Percentiles rank a stretch among this genome's conserved stretches.
phyloP scores from a whole-genome alignment of 164 flowering plant species.

The Annona squamosa region DNA sequence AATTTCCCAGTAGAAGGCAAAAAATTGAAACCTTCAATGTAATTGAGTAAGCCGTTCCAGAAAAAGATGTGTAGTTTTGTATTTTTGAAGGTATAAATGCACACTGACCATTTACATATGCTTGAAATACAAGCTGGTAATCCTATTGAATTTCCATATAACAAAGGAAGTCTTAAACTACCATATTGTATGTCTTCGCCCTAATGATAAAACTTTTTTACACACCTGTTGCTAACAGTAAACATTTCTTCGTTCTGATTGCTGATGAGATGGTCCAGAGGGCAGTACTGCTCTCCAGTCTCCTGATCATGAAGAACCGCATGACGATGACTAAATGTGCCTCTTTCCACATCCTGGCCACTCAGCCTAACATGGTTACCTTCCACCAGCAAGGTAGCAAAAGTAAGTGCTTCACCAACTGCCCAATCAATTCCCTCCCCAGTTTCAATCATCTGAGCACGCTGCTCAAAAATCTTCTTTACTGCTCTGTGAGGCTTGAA shows the following conservation, averaged over 20 bases:
- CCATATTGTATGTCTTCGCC: neutral
- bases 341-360: slow-evolving; percentile 99
- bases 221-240: slow-evolving; percentile 96
- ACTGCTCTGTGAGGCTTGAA: slow-evolving; percentile 95
- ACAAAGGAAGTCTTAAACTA: neutral
- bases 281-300: slow-evolving; percentile 86
- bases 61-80: too few species aligned
- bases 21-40: too few species aligned
- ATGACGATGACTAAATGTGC: slow-evolving; percentile 98
- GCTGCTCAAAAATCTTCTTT: slow-evolving; percentile 81
- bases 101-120: neutral
- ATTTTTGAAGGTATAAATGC: too few species aligned
- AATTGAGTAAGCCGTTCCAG: too few species aligned
- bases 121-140: neutral
- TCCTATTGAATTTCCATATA: neutral
- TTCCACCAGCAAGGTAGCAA: slow-evolving; percentile 76
- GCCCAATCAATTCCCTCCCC: slow-evolving; percentile 99
- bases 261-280: slow-evolving; percentile 70
- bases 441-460: slow-evolving; percentile 90
- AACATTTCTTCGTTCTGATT: slow-evolving; percentile 95
- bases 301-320: slow-evolving; percentile 94
- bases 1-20: too few species aligned
- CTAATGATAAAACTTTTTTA: neutral
- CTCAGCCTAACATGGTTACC: slow-evolving; percentile 97
- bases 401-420: slow-evolving; percentile 87